Conservation (phyloP, 179 eudicot species). For the Dionaea muscipula region DNA sequence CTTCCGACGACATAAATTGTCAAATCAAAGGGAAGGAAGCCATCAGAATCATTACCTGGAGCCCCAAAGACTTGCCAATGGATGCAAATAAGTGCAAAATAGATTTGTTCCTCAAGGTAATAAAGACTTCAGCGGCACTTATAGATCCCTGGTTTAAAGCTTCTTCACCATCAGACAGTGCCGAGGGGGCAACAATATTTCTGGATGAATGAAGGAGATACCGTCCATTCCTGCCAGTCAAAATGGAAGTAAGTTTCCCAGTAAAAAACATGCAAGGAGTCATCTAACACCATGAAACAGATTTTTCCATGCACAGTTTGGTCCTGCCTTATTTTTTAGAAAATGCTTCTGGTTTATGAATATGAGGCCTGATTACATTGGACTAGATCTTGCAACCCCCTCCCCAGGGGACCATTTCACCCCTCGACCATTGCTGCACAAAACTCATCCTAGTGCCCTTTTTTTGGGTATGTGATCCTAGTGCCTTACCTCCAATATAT, state of each 20-base stretch:
- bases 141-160: slow-evolving; percentile 69
- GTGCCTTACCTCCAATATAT: no score
- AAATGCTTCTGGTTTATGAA: no score
- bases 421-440: no score
- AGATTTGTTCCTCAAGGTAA: slow-evolving; percentile 67
- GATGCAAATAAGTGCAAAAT: slow-evolving; percentile 82
- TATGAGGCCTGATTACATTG: no score
- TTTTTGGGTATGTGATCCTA: no score
- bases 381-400: no score
- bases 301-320: neutral
- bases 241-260: slow-evolving; percentile 5
- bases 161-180: slow-evolving; percentile 72
- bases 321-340: neutral
- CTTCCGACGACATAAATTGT: neutral
- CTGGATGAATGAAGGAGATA: slow-evolving; percentile 72
- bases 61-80: slow-evolving; percentile 81
- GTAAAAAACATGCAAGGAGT: neutral
- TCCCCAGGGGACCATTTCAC: no score
- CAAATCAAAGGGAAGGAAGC: neutral
- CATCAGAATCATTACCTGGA: slow-evolving; percentile 41
- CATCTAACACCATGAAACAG: neutral
- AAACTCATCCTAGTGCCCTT: no score
- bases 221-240: slow-evolving; percentile 63
- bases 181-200: slow-evolving; percentile 44
- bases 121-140: slow-evolving; percentile 64